These are phyloP conservation scores for Alliaria petiolata DNA, from an alignment of 345 rosid species.

Conservation along the genomic window DNA sequence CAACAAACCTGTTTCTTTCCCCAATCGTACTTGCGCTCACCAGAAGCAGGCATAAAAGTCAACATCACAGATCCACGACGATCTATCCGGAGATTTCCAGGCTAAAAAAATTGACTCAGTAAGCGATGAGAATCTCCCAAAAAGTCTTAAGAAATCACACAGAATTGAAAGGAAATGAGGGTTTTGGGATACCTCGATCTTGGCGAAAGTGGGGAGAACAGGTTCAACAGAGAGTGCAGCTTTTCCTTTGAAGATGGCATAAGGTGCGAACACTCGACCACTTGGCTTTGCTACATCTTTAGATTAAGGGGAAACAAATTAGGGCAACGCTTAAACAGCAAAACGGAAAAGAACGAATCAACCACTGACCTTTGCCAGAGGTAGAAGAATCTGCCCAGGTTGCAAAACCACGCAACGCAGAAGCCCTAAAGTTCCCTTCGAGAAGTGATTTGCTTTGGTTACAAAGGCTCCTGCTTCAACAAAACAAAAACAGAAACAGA, in stretches of 20 bases:
- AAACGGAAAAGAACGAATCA: background rate
- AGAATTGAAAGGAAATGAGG: background rate
- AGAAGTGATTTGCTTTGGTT: conserved; percentile 28
- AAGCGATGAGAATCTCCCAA: conserved; percentile 1
- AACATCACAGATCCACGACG: conserved; percentile 76
- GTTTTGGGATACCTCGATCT: conserved; percentile 41
- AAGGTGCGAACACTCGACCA: conserved; percentile 68
- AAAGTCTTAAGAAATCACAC: background rate
- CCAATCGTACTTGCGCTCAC: conserved; percentile 89
- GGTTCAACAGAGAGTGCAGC: conserved; percentile 82
- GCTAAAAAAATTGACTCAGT: conserved; percentile 30
- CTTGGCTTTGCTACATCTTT: conserved; percentile 28
- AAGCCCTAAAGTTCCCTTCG: conserved; percentile 20
- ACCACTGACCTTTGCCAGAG: conserved; percentile 35
- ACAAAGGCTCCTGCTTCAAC: conserved; percentile 36
- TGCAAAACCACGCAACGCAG: conserved; percentile 34
- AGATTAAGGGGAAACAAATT: background rate
- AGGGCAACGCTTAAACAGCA: background rate
- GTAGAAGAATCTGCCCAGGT: conserved; percentile 43
- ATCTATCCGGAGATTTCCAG: conserved; percentile 52
- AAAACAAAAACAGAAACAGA: background rate
- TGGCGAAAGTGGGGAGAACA: conserved; percentile 59
- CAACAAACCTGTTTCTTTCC: conserved; percentile 73
- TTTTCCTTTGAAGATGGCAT: conserved; percentile 77
- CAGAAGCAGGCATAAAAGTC: conserved; percentile 75